Evolutionary conservation across 306 rosid species (phyloP), one percentile per base, ranked within the genome.

Genomic region (Corylus heterophylla): DNA sequence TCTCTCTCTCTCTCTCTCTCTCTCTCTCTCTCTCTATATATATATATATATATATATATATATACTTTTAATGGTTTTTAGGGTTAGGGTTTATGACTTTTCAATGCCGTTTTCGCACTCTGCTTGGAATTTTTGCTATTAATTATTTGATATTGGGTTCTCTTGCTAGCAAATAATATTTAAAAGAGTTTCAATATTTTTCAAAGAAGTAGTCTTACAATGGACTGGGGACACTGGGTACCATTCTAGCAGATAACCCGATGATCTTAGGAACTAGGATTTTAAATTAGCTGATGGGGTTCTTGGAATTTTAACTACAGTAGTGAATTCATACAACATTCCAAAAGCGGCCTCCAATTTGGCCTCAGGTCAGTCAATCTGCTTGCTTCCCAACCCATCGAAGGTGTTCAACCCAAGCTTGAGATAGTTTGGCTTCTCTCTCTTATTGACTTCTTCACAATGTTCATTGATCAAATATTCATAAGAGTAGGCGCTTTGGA

Each of bases 31-130:
- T 8, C 6, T 17, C 0, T 13, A 54, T 48, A 5, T 29, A 5
- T 12, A 22, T 22, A 22, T 22, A 22, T 22, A 22, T 22, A 22
- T 22, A 22, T 22, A 22, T 22, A 22, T 22, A 22, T 22, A 22
- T 22, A 22, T 22, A 22, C 17, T n/a, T 42, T 25, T 11, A 62
- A 59, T 47, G 48, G 25, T 56, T 74, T 71, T 80, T 84, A 35
- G 62, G 78, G 20, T 76, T 80, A 48, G 45, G 17, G 72, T 63
- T 69, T 22, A 17, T 20, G 1, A 7, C 54, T 63, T 67, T 16
- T 25, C 5, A 48, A 35, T 51, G 29, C n/a, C 25, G 10, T 13
- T 42, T 51, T 20, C 50, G 18, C 8, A 37, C 27, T n/a, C 68
- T 25, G 8, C 45, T 22, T 42, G 31, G 3, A 67, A 39, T 35